Evolutionary conservation across 352 stramenopile genomes (phyloP).

Genomic region (Pythium phragmiticola): DNA sequence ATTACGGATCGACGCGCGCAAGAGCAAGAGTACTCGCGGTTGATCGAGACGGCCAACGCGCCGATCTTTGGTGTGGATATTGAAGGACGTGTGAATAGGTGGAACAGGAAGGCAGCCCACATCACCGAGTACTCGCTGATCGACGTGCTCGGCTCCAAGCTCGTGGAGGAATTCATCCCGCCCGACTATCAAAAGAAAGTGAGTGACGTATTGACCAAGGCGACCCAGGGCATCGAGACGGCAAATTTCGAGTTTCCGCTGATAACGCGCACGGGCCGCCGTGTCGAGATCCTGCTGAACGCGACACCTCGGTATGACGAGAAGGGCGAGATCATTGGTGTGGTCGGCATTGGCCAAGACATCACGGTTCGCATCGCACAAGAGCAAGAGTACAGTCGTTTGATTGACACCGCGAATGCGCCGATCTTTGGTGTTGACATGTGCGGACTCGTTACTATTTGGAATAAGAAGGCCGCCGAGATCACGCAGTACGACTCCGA

Average conservation of each 20-base stretch:
- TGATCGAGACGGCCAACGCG: constrained; percentile 90
- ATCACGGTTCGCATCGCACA: constrained; percentile 83
- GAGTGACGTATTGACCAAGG: constrained; percentile 52
- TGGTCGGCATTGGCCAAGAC: constrained; percentile 80
- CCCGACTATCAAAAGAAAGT: constrained; percentile 58
- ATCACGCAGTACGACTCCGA: constrained; percentile 86
- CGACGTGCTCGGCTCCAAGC: constrained; percentile 10
- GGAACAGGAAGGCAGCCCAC: constrained; percentile 89
- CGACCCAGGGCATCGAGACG: constrained; percentile 54
- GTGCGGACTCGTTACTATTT: constrained; percentile 82
- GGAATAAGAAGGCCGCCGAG: constrained; percentile 89
- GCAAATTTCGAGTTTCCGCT: constrained; percentile 87
- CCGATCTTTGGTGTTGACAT: constrained; percentile 90
- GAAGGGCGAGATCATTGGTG: constrained; percentile 64
- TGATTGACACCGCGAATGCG: constrained; percentile 90
- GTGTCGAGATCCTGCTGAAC: constrained; percentile 82
- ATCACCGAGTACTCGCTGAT: constrained; percentile 80
- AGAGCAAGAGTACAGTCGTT: constrained; percentile 81
- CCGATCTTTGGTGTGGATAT: constrained; percentile 90
- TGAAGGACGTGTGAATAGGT: constrained; percentile 83
- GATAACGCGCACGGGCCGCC: constrained; percentile 66
- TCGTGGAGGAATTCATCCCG: constrained; percentile 60
- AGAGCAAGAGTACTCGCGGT: constrained; percentile 81
- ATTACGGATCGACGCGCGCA: constrained; percentile 83
- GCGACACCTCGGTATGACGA: constrained; percentile 73